Evolutionary conservation across 1,284 basidiomycete species (phyloP), one percentile per base, ranked within the genome.

Genomic region (Ustilago hordei): DNA sequence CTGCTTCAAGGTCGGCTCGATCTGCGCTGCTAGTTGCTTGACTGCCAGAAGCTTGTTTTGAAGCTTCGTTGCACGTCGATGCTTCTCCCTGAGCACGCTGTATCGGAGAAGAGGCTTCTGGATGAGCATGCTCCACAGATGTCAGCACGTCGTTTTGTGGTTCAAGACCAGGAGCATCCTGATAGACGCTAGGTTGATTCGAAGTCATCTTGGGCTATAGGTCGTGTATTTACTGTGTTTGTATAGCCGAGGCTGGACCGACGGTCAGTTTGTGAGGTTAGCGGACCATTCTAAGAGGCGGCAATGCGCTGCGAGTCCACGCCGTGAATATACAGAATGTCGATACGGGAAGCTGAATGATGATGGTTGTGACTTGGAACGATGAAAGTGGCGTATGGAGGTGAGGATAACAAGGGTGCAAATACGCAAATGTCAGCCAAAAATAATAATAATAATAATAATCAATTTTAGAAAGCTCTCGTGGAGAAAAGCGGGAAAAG

Each of bases 131-230:
- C 17, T 52, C 47, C 8, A 70, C 64, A 2, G 64, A 54, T 2
- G 53, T 61, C 32, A 64, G 17, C 1, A 69, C 69, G 28, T 75
- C 68, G 38, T 61, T 58, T 23, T 76, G 67, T 34, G 13, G 55
- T 8, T 76, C 74, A 6, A 76, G 52, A 12, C 74, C 74, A 11
- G 69, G 74, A 28, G 74, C 68, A n/a, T 76, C 65, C 50, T 76
- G 69, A 32, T 71, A 76, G 19, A 75, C 31, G 19, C 23, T 47
- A 12, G 63, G 59, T 31, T 45, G n/a, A 31, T n/a, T 11, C 15
- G 45, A 65, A 7, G 43, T 4, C 61, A 63, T 63, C n/a, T 19
- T 19, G n/a, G 43, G 7, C 6, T 19, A 19, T 45, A 45, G n/a
- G 6, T 45, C 8, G 3, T 7, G 43, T 45, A 8, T 19, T 19